Percentiles rank a stretch among this genome's conserved stretches.
Evolutionary conservation across 2,329 filamentous ascomycete genomes (phyloP).

Genomic region (Aspergillus intermedius): DNA sequence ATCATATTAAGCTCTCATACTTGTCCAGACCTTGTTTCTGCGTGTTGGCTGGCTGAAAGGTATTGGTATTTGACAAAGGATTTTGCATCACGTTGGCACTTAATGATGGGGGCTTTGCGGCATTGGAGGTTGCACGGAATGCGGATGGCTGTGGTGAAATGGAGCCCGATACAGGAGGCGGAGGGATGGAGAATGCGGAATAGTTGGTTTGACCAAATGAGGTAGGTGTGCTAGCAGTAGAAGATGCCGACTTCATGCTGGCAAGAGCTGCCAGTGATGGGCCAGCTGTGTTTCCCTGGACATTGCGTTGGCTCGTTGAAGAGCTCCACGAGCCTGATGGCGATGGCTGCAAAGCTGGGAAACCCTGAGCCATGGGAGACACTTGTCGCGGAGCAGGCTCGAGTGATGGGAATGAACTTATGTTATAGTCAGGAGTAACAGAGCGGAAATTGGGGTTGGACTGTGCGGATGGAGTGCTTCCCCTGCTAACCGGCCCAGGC

Average conservation of each 20-base stretch:
- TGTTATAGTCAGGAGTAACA: constrained; percentile 47
- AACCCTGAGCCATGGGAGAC: constrained; percentile 19
- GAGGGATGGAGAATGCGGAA: constrained; percentile 37
- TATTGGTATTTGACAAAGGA: constrained; percentile 20
- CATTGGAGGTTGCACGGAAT: constrained; percentile 13
- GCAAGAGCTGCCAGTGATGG: constrained; percentile 20
- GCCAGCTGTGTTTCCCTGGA: constrained; percentile 10
- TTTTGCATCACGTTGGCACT: constrained; percentile 10
- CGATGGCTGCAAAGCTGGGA: constrained; percentile 26
- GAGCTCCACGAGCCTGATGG: constrained; percentile 17
- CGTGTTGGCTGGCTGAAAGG: constrained; percentile 16
- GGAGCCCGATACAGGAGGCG: constrained; percentile 25
- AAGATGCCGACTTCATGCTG: constrained; percentile 13
- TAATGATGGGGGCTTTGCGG: constrained; percentile 10
- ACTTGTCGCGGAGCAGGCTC: constrained; percentile 33
- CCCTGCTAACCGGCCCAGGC: constrained; percentile 12
- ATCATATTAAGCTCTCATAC: constrained; percentile 50
- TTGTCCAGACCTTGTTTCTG: constrained; percentile 46
- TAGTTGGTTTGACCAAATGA: constrained; percentile 19
- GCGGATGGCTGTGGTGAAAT: constrained; percentile 8
- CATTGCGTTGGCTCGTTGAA: constrained; percentile 9
- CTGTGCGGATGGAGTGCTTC: constrained; percentile 12
- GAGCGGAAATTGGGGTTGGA: constrained; percentile 34
- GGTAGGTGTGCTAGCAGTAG: constrained; percentile 11
- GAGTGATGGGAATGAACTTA: constrained; percentile 44